A percentile compares a stretch with the other conserved stretches of the same genome.
phyloP scores from a whole-genome alignment of 352 stramenopile species.

The Thalassiosira hispida region DNA sequence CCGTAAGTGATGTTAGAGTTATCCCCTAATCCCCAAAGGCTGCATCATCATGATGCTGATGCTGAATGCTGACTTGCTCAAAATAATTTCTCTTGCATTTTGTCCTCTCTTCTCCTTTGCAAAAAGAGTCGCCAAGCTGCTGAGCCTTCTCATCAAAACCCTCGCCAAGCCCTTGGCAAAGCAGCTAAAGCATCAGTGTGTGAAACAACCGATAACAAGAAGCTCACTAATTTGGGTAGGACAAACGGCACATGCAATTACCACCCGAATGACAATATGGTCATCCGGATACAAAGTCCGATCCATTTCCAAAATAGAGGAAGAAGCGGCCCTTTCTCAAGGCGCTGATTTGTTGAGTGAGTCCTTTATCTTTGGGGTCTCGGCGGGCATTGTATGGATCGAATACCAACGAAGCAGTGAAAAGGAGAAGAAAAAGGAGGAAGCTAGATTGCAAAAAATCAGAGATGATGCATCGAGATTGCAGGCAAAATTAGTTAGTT shows the following conservation, averaged over 20 bases:
- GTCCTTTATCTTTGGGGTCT: constrained; percentile 75
- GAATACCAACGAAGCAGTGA: constrained; percentile 78
- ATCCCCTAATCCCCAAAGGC: not conserved
- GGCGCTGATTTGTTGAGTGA: constrained; percentile 83
- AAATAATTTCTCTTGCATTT: not conserved
- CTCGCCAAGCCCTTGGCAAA: constrained; percentile 82
- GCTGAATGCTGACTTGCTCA: not conserved
- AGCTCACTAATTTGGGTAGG: constrained; percentile 71
- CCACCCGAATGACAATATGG: constrained; percentile 83
- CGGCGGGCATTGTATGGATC: constrained; percentile 57
- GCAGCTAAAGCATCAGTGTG: constrained; percentile 74
- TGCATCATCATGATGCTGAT: not conserved
- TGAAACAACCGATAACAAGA: constrained; percentile 55
- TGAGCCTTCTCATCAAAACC: constrained; percentile 72
- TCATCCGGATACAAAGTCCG: constrained; percentile 78
- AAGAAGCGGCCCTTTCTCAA: constrained; percentile 67
- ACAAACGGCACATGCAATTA: constrained; percentile 68
- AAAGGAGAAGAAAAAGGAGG: constrained; percentile 67
- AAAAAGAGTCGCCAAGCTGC: constrained; percentile 65
- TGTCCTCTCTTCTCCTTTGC: not conserved
- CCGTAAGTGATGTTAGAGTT: constrained; percentile 25
- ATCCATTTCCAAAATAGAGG: constrained; percentile 72
- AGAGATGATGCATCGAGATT: constrained; percentile 56
- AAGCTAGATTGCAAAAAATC: constrained; percentile 53
- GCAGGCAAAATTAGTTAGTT: constrained; percentile 71